Evolutionary conservation across 2,329 filamentous ascomycete species (phyloP), one percentile per base, ranked within the genome.

Genomic region (Sphaerostilbella broomeana): DNA sequence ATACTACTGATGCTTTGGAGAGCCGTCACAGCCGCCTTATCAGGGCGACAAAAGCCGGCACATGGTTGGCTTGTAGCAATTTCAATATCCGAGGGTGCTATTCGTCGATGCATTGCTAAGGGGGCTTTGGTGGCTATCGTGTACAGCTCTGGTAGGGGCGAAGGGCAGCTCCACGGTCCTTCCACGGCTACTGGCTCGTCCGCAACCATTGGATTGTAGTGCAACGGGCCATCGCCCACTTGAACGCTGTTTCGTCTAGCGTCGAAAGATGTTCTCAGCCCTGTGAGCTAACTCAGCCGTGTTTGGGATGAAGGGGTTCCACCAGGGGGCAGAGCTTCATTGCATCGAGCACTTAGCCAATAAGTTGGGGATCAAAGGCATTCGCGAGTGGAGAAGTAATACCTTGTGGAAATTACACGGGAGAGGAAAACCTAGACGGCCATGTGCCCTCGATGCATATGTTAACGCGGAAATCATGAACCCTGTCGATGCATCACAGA

Each of bases 221-320:
- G 28, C 15, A 30, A 15, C 11, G 16, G 5, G 15, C 13, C 28
- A 16, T 30, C 28, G 11, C n/a, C 15, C 29, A 30, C 24, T 37
- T 22, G 29, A 33, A 21, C 21, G 20, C n/a, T 17, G 33, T 25
- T 19, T 17, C 10, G 19, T 32, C 35, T 42, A 42, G 34, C 29
- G 34, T 28, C 15, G 18, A 28, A 29, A 36, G 19, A 29, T 31
- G 13, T n/a, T 33, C 24, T 35, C 36, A 40, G 40, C 35, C 36
- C 30, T 43, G 35, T 26, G 32, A 26, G 19, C 40, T 43, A 43
- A 29, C 25, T 43, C 40, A 43, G 40, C 40, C 35, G 30, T 36
- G n/a, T 30, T 12, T 39, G 16, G 18, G 27, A 21, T 30, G 20
- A 26, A 13, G n/a, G n/a, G n/a, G n/a, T n/a, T n/a, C n/a, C n/a